Evolutionary conservation across 495 filamentous ascomycete species (phyloP).

Genomic region (Tuber brumale): DNA sequence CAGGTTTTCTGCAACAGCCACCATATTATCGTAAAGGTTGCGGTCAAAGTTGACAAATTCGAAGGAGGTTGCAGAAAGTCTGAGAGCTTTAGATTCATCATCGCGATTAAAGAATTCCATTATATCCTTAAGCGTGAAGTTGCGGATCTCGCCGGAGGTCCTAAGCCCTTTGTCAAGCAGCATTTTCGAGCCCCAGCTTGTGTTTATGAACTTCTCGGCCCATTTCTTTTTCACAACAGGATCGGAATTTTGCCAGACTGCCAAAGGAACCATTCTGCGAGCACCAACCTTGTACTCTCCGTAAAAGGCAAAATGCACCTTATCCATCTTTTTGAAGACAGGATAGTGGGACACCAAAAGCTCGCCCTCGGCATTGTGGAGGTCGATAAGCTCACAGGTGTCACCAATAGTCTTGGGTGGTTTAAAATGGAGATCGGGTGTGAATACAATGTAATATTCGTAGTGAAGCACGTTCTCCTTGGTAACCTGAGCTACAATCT

Average conservation of each 20-base stretch:
- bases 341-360: constrained; percentile 16
- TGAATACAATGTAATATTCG: constrained; percentile 22
- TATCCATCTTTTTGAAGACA: constrained; percentile 22
- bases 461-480: constrained; percentile 21
- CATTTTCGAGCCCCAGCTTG: constrained; percentile 28
- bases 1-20: background rate
- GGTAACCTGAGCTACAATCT: constrained; percentile 15
- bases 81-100: constrained; percentile 23
- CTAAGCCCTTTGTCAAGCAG: constrained; percentile 25
- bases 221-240: constrained; percentile 24
- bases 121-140: constrained; percentile 17
- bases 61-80: constrained; percentile 27
- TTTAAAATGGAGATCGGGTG: constrained; percentile 27
- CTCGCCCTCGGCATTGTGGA: constrained; percentile 24
- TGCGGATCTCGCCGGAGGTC: constrained; percentile 21
- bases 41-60: constrained; percentile 24
- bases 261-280: constrained; percentile 13
- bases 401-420: constrained; percentile 24
- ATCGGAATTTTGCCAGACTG: constrained; percentile 13
- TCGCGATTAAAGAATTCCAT: constrained; percentile 23
- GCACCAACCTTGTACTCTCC: constrained; percentile 23
- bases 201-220: constrained; percentile 28
- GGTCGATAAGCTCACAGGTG: constrained; percentile 27
- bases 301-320: constrained; percentile 22
- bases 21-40: constrained; percentile 20